phyloP scores from a whole-genome alignment of 73 alveolate genomes.

The Symbiodinium pilosum region DNA sequence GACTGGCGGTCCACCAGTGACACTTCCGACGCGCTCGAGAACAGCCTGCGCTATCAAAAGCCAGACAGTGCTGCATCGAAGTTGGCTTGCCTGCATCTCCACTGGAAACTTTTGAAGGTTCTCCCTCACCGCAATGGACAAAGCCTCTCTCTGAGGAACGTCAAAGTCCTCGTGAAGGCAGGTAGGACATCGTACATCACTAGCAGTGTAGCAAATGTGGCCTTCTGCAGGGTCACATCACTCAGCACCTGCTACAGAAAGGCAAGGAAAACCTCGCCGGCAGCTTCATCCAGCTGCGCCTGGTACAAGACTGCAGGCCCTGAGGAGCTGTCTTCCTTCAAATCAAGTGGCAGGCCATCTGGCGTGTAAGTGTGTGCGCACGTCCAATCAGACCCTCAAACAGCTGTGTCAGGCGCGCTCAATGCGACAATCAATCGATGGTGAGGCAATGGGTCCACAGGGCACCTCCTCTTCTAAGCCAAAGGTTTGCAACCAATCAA shows the following conservation, averaged over 20 bases:
- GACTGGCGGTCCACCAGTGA: conserved; percentile 37
- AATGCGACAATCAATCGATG: no score
- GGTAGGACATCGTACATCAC: neutral
- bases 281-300: neutral
- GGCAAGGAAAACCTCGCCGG: neutral
- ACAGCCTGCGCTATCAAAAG: conserved; percentile 16
- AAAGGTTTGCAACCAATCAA: conserved; percentile 93
- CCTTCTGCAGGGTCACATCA: conserved; percentile 94
- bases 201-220: neutral
- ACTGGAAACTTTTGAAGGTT: conserved; percentile 85
- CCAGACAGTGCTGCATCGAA: neutral
- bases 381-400: no score
- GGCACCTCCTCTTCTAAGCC: conserved; percentile 33
- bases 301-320: conserved; percentile 93
- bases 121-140: conserved; percentile 61
- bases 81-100: conserved; percentile 68
- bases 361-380: no score
- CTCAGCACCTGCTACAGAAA: conserved; percentile 26
- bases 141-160: conserved; percentile 84
- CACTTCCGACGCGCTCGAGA: conserved; percentile 86
- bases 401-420: no score
- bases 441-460: no score
- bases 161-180: conserved; percentile 35
- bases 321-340: conserved; percentile 37
- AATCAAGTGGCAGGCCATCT: neutral